These are phyloP conservation scores for Tulasnella sp. DNA, from an alignment of 768 basidiomycete species.

Conservation along the genomic window DNA sequence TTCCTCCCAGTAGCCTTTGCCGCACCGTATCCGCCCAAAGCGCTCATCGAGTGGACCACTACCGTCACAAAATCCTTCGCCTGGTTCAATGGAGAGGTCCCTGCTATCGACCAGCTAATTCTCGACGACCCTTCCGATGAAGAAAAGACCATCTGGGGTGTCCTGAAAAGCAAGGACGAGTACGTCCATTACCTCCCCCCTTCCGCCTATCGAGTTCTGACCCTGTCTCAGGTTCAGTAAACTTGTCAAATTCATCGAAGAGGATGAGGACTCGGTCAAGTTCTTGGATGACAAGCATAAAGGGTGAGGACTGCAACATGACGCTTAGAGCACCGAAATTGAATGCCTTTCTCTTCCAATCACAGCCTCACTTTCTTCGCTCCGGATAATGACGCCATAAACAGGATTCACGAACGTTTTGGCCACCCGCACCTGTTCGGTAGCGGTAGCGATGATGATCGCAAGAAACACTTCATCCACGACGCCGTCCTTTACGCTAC, in stretches of 20 bases:
- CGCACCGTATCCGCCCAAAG: neutral
- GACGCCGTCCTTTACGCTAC: constrained; percentile 5
- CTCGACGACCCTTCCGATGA: neutral
- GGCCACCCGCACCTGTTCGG: neutral
- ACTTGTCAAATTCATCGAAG: constrained; percentile 14
- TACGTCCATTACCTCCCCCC: neutral
- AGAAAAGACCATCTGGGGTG: neutral
- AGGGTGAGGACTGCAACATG: neutral
- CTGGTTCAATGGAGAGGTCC: neutral
- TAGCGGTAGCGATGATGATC: neutral
- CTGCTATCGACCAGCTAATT: neutral
- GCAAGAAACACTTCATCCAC: neutral
- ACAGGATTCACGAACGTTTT: neutral
- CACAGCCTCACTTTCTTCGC: constrained; percentile 16
- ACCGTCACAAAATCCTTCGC: neutral
- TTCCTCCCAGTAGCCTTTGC: neutral
- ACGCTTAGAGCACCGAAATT: too few species aligned
- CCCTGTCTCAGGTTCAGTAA: constrained; percentile 6
- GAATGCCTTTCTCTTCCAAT: neutral
- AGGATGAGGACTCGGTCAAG: neutral
- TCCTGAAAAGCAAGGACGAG: constrained; percentile 4
- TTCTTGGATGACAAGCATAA: constrained; percentile 9
- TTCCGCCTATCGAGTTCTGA: neutral
- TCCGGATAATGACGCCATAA: constrained; percentile 12
- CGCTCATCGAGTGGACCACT: neutral